Conservation (phyloP, 441 rosid genomes). For the Bocquillonia castaneifolia region DNA sequence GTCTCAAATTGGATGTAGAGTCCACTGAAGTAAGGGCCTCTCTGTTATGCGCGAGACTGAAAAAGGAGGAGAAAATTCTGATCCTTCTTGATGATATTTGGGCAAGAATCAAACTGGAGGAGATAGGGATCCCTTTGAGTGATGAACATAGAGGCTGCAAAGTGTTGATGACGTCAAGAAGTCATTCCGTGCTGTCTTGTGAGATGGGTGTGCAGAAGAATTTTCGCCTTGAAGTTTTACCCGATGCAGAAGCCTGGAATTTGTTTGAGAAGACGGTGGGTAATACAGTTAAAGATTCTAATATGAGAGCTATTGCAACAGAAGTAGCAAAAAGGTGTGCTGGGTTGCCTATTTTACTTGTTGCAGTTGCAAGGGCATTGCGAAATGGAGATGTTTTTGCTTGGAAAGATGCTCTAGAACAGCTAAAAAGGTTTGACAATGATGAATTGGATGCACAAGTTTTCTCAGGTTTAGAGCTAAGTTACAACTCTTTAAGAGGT, state of each 20-base stretch:
- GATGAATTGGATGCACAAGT: neutral
- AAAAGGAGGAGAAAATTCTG: constrained; percentile 3
- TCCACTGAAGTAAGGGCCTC: neutral
- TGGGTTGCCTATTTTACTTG: constrained; percentile 25
- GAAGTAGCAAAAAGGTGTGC: constrained; percentile 11
- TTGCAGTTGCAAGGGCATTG: constrained; percentile 11
- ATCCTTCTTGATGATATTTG: constrained; percentile 28
- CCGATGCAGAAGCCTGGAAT: constrained; percentile 3
- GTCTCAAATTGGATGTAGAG: neutral
- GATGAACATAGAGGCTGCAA: constrained; percentile 9
- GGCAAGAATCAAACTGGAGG: constrained; percentile 11
- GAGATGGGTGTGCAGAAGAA: constrained; percentile 15
- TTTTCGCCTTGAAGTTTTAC: neutral
- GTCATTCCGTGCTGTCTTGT: neutral
- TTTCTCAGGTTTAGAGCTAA: neutral
- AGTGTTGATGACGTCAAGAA: constrained; percentile 24
- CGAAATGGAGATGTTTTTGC: neutral
- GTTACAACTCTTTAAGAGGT: neutral
- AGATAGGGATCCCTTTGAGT: constrained; percentile 19
- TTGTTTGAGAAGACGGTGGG: constrained; percentile 9
- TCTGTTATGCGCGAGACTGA: neutral
- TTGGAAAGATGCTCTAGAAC: constrained; percentile 22
- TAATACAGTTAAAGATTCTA: neutral
- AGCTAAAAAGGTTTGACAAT: neutral
- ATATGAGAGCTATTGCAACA: fast-evolving